Conservation (phyloP, 768 basidiomycete genomes). For the Cystobasidium ongulense region DNA sequence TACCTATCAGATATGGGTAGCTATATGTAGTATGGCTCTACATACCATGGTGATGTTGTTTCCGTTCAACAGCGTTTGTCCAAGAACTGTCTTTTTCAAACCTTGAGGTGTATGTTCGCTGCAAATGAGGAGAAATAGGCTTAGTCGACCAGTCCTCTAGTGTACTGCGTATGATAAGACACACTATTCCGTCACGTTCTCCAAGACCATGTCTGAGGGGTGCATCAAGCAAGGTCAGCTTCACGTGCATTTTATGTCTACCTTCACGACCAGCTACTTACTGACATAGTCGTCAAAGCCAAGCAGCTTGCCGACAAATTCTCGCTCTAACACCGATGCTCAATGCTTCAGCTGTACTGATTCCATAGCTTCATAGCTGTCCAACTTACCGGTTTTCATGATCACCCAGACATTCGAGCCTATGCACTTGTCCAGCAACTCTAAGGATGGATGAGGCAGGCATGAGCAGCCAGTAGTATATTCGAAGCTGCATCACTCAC, state of each 20-base stretch:
- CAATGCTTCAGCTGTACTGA: background rate
- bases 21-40: slow-evolving; percentile 1
- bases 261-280: slow-evolving; percentile 52
- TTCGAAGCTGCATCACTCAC: slow-evolving; percentile 2
- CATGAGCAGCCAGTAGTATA: background rate
- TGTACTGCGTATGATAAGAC: slow-evolving; percentile 44
- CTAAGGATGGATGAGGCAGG: too few relatives aligned
- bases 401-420: slow-evolving; percentile 96
- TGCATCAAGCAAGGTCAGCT: background rate
- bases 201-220: slow-evolving; percentile 62
- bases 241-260: background rate
- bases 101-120: slow-evolving; percentile 77
- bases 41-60: slow-evolving; percentile 61
- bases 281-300: slow-evolving; percentile 99
- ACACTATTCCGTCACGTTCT: slow-evolving; percentile 94
- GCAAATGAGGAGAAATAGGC: background rate
- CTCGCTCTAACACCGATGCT: slow-evolving; percentile 58
- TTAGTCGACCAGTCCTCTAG: background rate
- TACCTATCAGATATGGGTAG: background rate
- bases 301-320: slow-evolving; percentile 87
- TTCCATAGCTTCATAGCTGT: background rate
- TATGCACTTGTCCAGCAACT: slow-evolving; percentile 94
- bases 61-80: slow-evolving; percentile 82
- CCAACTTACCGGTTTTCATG: slow-evolving; percentile 58
- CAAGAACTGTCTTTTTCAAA: slow-evolving; percentile 65